Conservation (phyloP, 805 yeast genomes). For the Peterozyma toletana region DNA sequence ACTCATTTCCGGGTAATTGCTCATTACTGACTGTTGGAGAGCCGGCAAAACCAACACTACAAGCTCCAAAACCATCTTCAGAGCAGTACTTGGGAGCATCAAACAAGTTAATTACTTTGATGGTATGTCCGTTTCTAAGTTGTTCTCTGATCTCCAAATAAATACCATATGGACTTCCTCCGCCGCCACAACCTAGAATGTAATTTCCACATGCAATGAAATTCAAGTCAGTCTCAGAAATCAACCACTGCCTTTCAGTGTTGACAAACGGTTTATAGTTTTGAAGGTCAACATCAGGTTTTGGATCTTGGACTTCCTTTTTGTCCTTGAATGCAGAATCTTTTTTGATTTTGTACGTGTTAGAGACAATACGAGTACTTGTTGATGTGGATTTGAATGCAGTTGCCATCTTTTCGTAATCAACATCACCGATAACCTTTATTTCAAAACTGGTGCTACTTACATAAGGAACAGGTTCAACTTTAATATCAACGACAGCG, state of each 20-base stretch:
- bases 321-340: slow-evolving; percentile 9
- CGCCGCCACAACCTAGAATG: slow-evolving; percentile 45
- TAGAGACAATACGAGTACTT: slow-evolving; percentile 4
- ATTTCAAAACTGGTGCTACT: slow-evolving; percentile 26
- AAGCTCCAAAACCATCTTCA: slow-evolving; percentile 10
- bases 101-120: slow-evolving; percentile 27
- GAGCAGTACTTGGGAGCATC: slow-evolving; percentile 17
- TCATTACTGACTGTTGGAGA: slow-evolving; percentile 41
- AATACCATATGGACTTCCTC: slow-evolving; percentile 38
- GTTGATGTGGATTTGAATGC: slow-evolving; percentile 5
- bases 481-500: slow-evolving; percentile 16
- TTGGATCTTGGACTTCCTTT: slow-evolving; percentile 2
- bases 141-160: slow-evolving; percentile 26
- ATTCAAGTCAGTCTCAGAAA: slow-evolving; percentile 32
- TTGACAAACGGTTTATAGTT: slow-evolving; percentile 23
- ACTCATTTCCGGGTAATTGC: slow-evolving; percentile 31
- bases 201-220: slow-evolving; percentile 35
- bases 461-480: slow-evolving; percentile 27
- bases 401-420: slow-evolving; percentile 20
- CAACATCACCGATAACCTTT: slow-evolving; percentile 37
- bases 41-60: slow-evolving; percentile 22
- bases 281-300: slow-evolving; percentile 16
- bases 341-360: slow-evolving; percentile 6
- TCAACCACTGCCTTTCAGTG: slow-evolving; percentile 26
- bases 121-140: slow-evolving; percentile 25